Evolutionary conservation across 2,329 filamentous ascomycete genomes (phyloP), one percentile per base, ranked within the genome.

Genomic region (Simplicillium aogashimaense): DNA sequence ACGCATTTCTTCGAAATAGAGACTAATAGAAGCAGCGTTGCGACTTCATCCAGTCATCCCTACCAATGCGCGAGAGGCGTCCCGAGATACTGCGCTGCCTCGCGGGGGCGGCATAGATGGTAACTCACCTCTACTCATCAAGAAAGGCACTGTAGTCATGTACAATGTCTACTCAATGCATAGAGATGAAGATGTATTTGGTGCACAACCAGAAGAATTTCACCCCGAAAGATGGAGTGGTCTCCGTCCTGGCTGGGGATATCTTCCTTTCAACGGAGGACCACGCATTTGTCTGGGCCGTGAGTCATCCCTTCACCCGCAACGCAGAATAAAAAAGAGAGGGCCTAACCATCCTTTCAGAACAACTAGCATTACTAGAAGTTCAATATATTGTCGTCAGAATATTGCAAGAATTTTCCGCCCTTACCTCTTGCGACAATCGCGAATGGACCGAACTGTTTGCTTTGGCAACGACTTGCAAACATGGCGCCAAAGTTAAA

Each of bases 41-140:
- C 45, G 51, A 7, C 41, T 55, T 10, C 50, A 50, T 17, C 49
- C 51, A 7, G 45, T 46, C 11, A 47, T 54, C 7, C 44, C 50
- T n/a, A 39, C 52, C 36, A 53, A 55, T 20, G 42, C 45, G 2
- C 46, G 53, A 25, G 44, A 44, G 1, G 50, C 48, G n/a, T 16
- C 44, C 13, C 42, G 43, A 11, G 68, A 74, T 50, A 74, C 71
- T 1, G 59, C 63, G 0, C 58, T 78, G 0, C 73, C 73, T 2
- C 50, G 57, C 0, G 74, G 74, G 33, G 74, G 73, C 20, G 72
- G 73, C 0, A 48, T 59, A 1, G 61, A 73, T 36, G 64, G 68
- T 31, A 55, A 51, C 15, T 57, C 59, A 1, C 72, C 73, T 0
- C 48, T 78, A 10, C 71, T 70, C 45, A 59, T 77, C 3, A 54